A percentile compares a stretch with the other conserved stretches of the same genome.
These are phyloP conservation scores for Colletotrichum graminicola DNA, from an alignment of 2,329 filamentous ascomycete species.

Conservation along the genomic window DNA sequence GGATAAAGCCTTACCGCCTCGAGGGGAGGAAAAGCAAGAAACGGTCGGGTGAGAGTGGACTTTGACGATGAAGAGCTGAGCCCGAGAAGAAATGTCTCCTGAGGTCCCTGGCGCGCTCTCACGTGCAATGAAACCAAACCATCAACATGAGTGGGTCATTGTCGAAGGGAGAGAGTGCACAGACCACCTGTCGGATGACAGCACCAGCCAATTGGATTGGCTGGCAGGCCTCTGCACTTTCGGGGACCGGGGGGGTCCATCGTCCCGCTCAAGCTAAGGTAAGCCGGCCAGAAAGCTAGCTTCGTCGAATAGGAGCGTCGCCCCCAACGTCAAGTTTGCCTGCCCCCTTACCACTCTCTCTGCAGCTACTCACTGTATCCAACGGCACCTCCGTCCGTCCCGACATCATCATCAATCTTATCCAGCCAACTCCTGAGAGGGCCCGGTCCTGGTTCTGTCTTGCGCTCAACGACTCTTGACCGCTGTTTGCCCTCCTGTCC, in stretches of 20 bases:
- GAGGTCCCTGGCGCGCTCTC: neutral
- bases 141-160: too few species aligned
- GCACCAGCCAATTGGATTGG: constrained; percentile 21
- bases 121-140: neutral
- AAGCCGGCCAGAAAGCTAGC: constrained; percentile 4
- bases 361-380: neutral
- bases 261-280: constrained; percentile 27
- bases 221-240: neutral
- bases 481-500: constrained; percentile 7
- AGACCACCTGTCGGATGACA: neutral
- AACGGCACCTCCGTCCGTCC: constrained; percentile 21
- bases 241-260: constrained; percentile 31
- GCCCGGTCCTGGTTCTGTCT: neutral
- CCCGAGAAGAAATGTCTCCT: neutral
- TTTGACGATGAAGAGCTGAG: neutral
- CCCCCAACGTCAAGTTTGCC: constrained; percentile 20
- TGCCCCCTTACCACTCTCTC: constrained; percentile 20
- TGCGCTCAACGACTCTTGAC: constrained; percentile 6
- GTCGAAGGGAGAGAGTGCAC: neutral
- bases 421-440: neutral
- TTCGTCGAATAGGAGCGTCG: constrained; percentile 23
- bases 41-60: neutral
- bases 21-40: neutral
- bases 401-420: neutral
- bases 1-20: constrained; percentile 11